Percentiles rank a stretch among this genome's conserved stretches.
Evolutionary conservation across 1,139 yeast species (phyloP).

Genomic region (Kodamaea sp.): DNA sequence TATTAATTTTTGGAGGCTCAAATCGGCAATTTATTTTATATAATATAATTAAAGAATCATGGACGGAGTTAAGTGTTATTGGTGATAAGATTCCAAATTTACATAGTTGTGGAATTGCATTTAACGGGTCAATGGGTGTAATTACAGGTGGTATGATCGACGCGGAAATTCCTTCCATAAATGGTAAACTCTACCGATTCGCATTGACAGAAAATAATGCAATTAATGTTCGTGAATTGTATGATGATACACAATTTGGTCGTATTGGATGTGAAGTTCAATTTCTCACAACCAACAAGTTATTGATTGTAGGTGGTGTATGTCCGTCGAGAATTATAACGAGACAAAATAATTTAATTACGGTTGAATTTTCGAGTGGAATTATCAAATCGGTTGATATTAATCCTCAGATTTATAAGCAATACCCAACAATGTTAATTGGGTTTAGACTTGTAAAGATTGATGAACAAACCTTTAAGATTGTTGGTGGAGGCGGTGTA

Average conservation of each 20-base stretch:
- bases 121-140: constrained; percentile 37
- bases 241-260: constrained; percentile 20
- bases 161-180: constrained; percentile 31
- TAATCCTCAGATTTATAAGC: constrained; percentile 31
- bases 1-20: constrained; percentile 56
- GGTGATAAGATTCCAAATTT: constrained; percentile 17
- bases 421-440: constrained; percentile 50
- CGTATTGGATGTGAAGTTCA: constrained; percentile 48
- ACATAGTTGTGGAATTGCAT: constrained; percentile 33
- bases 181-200: constrained; percentile 32
- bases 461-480: constrained; percentile 18
- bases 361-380: constrained; percentile 23
- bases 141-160: constrained; percentile 54
- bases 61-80: constrained; percentile 14
- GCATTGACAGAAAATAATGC: constrained; percentile 13
- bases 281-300: constrained; percentile 20
- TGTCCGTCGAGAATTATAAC: constrained; percentile 37
- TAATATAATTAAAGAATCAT: constrained; percentile 15
- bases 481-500: constrained; percentile 76
- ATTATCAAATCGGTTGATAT: constrained; percentile 25
- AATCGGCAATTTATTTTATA: constrained; percentile 18
- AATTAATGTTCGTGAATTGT: constrained; percentile 9
- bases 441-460: constrained; percentile 48
- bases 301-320: constrained; percentile 62
- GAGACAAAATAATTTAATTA: constrained; percentile 34